A percentile compares a stretch with the other conserved stretches of the same genome.
phyloP scores from a whole-genome alignment of 208 protist species.

The Wallacemonas collosoma region DNA sequence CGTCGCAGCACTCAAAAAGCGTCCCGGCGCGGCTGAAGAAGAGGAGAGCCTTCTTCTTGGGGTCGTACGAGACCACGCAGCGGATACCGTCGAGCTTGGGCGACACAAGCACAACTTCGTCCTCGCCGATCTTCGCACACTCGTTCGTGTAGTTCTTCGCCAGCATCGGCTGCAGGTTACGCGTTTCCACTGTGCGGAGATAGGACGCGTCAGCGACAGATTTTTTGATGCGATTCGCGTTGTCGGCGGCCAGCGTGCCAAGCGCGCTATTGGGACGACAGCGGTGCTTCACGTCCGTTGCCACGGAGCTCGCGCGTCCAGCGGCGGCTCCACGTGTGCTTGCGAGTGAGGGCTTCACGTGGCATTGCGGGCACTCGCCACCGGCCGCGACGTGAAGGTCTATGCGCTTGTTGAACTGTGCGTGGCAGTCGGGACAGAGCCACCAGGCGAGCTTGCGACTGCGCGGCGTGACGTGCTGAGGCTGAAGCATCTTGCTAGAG shows the following conservation, averaged over 20 bases:
- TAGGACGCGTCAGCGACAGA: constrained; percentile 76
- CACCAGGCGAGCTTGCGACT: constrained; percentile 83
- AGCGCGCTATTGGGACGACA: constrained; percentile 60
- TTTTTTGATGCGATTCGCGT: constrained; percentile 70
- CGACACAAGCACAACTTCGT: constrained; percentile 68
- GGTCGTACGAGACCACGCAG: constrained; percentile 78
- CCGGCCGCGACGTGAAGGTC: constrained; percentile 74
- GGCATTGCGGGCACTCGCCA: constrained; percentile 72
- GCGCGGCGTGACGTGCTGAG: constrained; percentile 67
- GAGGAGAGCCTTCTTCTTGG: constrained; percentile 36
- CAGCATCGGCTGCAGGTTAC: constrained; percentile 89
- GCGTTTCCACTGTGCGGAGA: constrained; percentile 54
- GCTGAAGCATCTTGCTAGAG: constrained; percentile 83
- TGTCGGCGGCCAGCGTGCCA: constrained; percentile 34
- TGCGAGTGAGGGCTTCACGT: constrained; percentile 33
- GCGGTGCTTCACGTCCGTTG: constrained; percentile 34
- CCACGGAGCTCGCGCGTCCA: not conserved
- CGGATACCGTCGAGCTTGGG: constrained; percentile 93
- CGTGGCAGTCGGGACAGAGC: constrained; percentile 59
- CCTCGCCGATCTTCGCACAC: constrained; percentile 41
- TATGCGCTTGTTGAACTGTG: constrained; percentile 71
- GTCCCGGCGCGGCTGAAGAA: constrained; percentile 88
- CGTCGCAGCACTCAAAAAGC: constrained; percentile 88
- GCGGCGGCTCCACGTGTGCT: not conserved
- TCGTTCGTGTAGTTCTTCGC: constrained; percentile 81